phyloP scores from a whole-genome alignment of 306 rosid species.

The Quercus alba region DNA sequence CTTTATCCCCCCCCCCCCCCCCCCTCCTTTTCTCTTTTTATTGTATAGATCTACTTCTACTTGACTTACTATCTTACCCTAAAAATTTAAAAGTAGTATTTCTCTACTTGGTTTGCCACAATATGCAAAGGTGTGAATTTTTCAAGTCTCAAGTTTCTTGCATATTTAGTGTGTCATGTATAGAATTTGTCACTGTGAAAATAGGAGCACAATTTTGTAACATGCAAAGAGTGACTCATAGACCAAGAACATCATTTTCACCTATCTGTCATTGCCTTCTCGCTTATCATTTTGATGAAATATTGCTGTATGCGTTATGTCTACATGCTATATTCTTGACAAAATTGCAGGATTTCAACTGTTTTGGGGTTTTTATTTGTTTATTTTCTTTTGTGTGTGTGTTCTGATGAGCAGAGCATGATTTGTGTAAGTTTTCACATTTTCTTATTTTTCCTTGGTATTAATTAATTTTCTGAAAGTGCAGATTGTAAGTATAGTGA shows the following conservation, averaged over 20 bases:
- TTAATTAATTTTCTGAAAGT: slow-evolving; percentile 15
- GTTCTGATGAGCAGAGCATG: neutral
- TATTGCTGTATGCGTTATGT: neutral
- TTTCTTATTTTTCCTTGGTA: slow-evolving; percentile 1
- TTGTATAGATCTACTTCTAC: neutral
- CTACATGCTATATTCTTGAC: neutral
- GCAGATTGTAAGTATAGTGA: slow-evolving; percentile 74
- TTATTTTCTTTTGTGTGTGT: no score
- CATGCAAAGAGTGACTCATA: neutral
- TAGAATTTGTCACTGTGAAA: neutral
- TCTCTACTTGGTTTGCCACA: neutral
- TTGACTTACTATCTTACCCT: no score
- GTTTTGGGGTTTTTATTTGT: neutral
- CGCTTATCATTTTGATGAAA: neutral
- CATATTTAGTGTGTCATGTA: neutral
- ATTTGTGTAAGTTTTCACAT: neutral
- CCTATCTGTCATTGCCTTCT: neutral
- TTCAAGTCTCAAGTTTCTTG: neutral
- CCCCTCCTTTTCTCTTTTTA: neutral
- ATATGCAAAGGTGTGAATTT: neutral
- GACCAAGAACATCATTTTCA: neutral
- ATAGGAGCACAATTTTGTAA: neutral
- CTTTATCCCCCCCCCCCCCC: neutral
- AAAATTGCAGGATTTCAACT: neutral
- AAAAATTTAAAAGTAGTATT: no score